Conservation (phyloP, 2,329 filamentous ascomycete genomes). For the Niveomyces coronatus region DNA sequence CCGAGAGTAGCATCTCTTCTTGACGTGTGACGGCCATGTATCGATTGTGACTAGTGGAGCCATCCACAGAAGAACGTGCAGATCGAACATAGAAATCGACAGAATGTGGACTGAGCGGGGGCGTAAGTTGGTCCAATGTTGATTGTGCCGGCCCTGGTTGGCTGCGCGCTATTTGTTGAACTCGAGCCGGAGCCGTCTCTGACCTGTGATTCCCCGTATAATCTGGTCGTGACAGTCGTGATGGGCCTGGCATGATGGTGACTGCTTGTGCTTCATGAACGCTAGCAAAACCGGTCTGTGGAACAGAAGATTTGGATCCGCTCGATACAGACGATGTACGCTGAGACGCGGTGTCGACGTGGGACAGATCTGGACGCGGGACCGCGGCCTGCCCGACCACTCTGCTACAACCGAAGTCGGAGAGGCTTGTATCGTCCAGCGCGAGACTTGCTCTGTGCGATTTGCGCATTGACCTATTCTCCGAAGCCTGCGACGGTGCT, state of each 20-base stretch:
- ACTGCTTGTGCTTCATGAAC: constrained; percentile 31
- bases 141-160: constrained; percentile 3
- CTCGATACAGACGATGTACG: constrained; percentile 5
- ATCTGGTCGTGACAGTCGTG: constrained; percentile 14
- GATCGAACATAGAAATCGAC: constrained; percentile 38
- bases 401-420: constrained; percentile 23
- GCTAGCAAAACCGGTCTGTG: constrained; percentile 13
- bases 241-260: constrained; percentile 25
- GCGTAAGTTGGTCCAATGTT: constrained; percentile 33
- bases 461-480: constrained; percentile 19
- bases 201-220: constrained; percentile 15
- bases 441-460: constrained; percentile 31
- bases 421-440: constrained; percentile 31
- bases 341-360: constrained; percentile 2
- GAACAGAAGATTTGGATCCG: background rate
- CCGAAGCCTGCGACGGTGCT: background rate
- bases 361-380: constrained; percentile 14
- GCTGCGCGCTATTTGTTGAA: constrained; percentile 16
- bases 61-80: constrained; percentile 26
- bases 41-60: constrained; percentile 24
- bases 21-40: constrained; percentile 49
- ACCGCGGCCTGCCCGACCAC: background rate
- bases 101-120: constrained; percentile 41
- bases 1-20: constrained; percentile 48
- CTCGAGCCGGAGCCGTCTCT: constrained; percentile 7